Evolutionary conservation across 2,329 filamentous ascomycete genomes (phyloP), one percentile per base, ranked within the genome.

Genomic region (Calonectria honghensis): DNA sequence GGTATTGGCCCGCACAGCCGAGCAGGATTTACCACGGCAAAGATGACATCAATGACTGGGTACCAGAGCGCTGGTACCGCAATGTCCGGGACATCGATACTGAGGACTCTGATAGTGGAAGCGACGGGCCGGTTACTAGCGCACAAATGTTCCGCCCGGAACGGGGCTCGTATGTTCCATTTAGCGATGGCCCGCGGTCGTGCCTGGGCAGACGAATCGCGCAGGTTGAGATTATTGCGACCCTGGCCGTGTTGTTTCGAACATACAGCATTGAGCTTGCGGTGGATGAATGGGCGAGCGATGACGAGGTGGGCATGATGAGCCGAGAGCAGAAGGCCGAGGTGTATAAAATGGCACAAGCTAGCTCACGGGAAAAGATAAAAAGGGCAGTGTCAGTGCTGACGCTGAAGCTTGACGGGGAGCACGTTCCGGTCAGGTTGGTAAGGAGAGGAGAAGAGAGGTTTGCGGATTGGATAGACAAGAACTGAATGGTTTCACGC

Each of bases 61-160:
- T 91, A 63, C 94, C 94, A 0, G 93, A 95, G 83, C 90, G 94
- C 54, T 96, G 95, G 94, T 90, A 95, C 76, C 84, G 86, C 29
- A 81, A 78, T 13, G 80, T 71, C 24, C 80, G 79, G 29, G 83
- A 82, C 24, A 71, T 67, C 80, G 80, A 78, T 66, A 45, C 31
- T 35, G 69, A 50, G 70, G 89, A 92, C 67, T 89, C 91, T 73
- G 91, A 91, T 70, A 90, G 91, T 70, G 90, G 91, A 3, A 91
- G 90, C 64, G 86, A 88, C 71, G 90, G 90, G n/a, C 87, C 89
- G 11, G 91, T 93, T 80, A 93, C 91, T 6, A 91, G 90, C 41
- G 86, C 90, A 5, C 86, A 89, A 69, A 88, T 95, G 59, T 95
- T 91, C 85, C 86, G 88, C 35, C 93, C 88, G 2, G 85, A 87